Conservation (phyloP, 345 rosid species). For the Cochlearia excelsa region DNA sequence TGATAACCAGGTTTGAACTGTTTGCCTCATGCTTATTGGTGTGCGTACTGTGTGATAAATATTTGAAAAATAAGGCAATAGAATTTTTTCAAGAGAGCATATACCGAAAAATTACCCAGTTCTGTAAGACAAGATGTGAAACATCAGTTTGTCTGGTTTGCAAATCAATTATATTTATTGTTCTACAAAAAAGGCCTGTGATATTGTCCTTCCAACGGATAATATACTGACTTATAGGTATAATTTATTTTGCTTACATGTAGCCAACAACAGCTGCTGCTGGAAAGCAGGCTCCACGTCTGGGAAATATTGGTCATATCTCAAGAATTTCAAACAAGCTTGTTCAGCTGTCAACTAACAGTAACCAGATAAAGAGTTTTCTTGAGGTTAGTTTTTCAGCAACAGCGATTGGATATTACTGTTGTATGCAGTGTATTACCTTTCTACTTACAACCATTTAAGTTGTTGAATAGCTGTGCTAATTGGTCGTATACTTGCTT, state of each 20-base stretch:
- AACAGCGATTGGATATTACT: conserved; percentile 1
- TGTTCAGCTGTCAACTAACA: conserved; percentile 64
- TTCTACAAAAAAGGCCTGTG: background rate
- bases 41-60: conserved; percentile 8
- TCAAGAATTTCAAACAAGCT: conserved; percentile 84
- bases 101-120: background rate
- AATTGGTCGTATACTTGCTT: background rate
- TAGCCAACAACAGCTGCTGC: conserved; percentile 80
- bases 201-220: background rate
- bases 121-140: conserved; percentile 21
- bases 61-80: background rate
- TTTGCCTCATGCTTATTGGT: conserved; percentile 7
- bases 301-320: conserved; percentile 89
- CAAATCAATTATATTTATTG: conserved; percentile 3
- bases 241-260: conserved; percentile 25
- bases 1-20: conserved; percentile 48
- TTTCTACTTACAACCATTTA: background rate
- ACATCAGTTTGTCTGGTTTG: conserved; percentile 19
- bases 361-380: conserved; percentile 51
- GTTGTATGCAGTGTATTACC: background rate
- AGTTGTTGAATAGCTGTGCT: background rate
- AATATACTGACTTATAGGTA: conserved; percentile 7
- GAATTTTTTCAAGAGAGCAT: conserved; percentile 12
- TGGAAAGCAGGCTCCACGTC: conserved; percentile 77
- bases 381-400: conserved; percentile 61